phyloP scores from a whole-genome alignment of 768 basidiomycete genomes.

The Hygrocybe punicea region DNA sequence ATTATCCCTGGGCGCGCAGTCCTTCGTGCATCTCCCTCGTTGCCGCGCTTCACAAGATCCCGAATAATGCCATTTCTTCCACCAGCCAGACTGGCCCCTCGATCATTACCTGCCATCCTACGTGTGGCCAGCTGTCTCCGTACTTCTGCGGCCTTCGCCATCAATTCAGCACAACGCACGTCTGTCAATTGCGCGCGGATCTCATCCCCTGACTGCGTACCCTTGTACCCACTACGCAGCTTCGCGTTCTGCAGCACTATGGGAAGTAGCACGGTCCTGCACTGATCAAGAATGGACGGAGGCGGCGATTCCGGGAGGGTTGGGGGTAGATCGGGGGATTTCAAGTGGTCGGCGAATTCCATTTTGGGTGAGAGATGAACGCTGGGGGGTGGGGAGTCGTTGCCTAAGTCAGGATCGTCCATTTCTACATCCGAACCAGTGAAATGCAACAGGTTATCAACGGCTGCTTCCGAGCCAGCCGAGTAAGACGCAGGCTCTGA shows the following conservation, averaged over 20 bases:
- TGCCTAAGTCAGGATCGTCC: neutral
- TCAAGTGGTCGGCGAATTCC: neutral
- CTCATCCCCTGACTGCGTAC: neutral
- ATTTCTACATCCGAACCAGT: neutral
- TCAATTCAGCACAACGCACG: neutral
- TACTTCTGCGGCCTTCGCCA: neutral
- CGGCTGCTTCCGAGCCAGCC: neutral
- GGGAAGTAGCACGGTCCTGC: neutral
- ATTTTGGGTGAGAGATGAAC: neutral
- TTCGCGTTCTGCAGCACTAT: conserved; percentile 2
- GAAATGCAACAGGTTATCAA: neutral
- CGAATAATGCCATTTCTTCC: neutral
- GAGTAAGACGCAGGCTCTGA: neutral
- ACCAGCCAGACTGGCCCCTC: neutral
- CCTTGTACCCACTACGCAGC: neutral
- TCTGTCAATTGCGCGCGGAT: conserved; percentile 1
- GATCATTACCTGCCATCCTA: neutral
- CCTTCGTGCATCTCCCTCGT: too few relatives aligned
- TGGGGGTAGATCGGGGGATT: neutral
- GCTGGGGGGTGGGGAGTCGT: neutral
- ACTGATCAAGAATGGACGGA: neutral
- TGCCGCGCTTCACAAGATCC: neutral
- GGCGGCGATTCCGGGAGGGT: neutral
- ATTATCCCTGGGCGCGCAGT: too few relatives aligned
- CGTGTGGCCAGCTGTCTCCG: neutral